phyloP scores from a whole-genome alignment of 345 rosid genomes.

The Aethionema arabicum region DNA sequence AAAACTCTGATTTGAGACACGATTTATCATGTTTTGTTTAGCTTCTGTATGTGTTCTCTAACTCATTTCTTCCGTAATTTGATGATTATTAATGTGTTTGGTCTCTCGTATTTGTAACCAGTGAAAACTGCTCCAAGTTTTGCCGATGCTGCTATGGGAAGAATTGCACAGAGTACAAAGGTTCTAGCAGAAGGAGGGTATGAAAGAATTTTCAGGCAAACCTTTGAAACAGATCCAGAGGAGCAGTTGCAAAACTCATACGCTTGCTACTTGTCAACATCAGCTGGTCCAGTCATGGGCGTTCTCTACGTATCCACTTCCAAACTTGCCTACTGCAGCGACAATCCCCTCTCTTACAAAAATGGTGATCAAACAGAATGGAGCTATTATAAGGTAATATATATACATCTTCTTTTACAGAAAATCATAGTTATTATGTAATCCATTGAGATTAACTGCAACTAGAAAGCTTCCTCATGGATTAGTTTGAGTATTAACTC shows the following conservation, averaged over 20 bases:
- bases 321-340: slow-evolving; percentile 68
- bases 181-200: slow-evolving; percentile 78
- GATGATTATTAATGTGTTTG: not conserved
- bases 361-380: slow-evolving; percentile 54
- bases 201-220: slow-evolving; percentile 65
- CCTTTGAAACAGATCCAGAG: slow-evolving; percentile 69
- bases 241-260: slow-evolving; percentile 53
- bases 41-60: too few relatives aligned
- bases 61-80: not conserved
- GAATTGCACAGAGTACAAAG: slow-evolving; percentile 74
- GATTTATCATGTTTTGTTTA: too few relatives aligned
- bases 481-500: too few relatives aligned
- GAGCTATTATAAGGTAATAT: slow-evolving; percentile 72
- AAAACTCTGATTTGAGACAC: too few relatives aligned
- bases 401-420: not conserved
- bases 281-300: slow-evolving; percentile 89
- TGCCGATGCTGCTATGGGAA: slow-evolving; percentile 80
- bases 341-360: slow-evolving; percentile 67
- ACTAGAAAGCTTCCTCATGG: not conserved
- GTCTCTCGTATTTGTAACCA: slow-evolving; percentile 18
- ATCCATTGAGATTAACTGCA: not conserved
- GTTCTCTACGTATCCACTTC: slow-evolving; percentile 60
- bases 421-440: not conserved
- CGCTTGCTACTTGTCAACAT: slow-evolving; percentile 74
- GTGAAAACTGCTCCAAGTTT: slow-evolving; percentile 76